Evolutionary conservation across 208 protist genomes (phyloP).

Genomic region (Trypanosoma theileri): DNA sequence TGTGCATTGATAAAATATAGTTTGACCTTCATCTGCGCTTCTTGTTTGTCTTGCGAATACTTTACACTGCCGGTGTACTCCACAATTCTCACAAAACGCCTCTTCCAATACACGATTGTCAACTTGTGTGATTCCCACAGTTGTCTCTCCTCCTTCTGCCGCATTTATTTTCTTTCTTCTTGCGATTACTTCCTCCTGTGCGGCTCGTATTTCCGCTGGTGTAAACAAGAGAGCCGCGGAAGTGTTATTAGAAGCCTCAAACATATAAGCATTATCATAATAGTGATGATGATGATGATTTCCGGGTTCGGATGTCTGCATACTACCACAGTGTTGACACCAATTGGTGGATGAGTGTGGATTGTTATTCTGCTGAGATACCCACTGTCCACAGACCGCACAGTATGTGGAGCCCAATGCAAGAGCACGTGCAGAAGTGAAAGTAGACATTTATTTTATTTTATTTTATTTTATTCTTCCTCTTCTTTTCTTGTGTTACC

Average conservation of each 20-base stretch:
- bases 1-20: conserved; percentile 91
- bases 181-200: conserved; percentile 30
- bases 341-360: conserved; percentile 22
- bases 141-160: not conserved
- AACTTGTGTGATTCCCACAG: conserved; percentile 47
- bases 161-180: not conserved
- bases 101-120: conserved; percentile 88
- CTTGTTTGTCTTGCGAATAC: conserved; percentile 87
- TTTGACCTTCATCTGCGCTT: conserved; percentile 92
- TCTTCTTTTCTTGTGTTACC: conserved; percentile 9
- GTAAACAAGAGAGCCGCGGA: conserved; percentile 58
- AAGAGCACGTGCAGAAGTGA: conserved; percentile 41
- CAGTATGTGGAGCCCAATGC: conserved; percentile 65
- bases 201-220: conserved; percentile 35
- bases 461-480: conserved; percentile 11
- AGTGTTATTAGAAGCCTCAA: conserved; percentile 29
- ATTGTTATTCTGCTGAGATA: conserved; percentile 30
- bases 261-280: conserved; percentile 2
- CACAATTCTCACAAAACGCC: conserved; percentile 84
- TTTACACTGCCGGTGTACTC: conserved; percentile 62
- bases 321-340: conserved; percentile 36
- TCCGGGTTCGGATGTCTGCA: conserved; percentile 22
- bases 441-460: conserved; percentile 9
- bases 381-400: conserved; percentile 62
- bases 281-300: too few species aligned